phyloP scores from a whole-genome alignment of 805 yeast genomes.

The Candida golubevii region DNA sequence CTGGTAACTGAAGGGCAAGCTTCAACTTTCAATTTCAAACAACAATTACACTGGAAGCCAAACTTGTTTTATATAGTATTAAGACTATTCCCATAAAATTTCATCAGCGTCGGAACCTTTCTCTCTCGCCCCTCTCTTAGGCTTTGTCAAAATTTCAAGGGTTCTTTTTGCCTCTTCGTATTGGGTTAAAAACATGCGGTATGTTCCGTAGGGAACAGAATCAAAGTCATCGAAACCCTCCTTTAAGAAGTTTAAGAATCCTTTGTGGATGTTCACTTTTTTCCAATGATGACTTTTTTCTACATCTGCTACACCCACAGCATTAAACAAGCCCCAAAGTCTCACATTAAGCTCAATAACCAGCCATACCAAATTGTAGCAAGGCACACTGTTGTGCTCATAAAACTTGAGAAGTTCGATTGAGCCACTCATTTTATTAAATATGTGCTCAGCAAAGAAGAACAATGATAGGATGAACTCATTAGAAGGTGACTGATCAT shows the following conservation, averaged over 20 bases:
- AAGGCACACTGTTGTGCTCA: background rate
- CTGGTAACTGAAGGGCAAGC: no score
- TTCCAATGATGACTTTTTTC: background rate
- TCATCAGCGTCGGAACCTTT: no score
- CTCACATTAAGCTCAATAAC: slow-evolving; percentile 1
- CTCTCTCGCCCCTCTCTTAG: no score
- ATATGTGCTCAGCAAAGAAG: background rate
- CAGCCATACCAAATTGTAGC: slow-evolving; percentile 2
- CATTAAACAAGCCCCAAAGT: background rate
- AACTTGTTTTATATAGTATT: no score
- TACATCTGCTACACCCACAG: background rate
- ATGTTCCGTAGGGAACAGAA: background rate
- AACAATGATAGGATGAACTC: background rate
- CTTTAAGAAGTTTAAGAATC: background rate
- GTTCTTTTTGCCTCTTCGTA: background rate
- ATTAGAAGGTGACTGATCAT: no score
- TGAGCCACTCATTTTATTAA: background rate
- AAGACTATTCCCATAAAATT: no score
- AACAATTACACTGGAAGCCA: no score
- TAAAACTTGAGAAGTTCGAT: background rate
- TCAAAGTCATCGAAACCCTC: background rate
- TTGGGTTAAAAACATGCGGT: background rate
- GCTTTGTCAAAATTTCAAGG: background rate
- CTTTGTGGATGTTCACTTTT: background rate
- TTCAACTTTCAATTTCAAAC: no score